A percentile compares a stretch with the other conserved stretches of the same genome.
Conservation (phyloP, 257 asterid genomes). For the Scutellaria barbata region DNA sequence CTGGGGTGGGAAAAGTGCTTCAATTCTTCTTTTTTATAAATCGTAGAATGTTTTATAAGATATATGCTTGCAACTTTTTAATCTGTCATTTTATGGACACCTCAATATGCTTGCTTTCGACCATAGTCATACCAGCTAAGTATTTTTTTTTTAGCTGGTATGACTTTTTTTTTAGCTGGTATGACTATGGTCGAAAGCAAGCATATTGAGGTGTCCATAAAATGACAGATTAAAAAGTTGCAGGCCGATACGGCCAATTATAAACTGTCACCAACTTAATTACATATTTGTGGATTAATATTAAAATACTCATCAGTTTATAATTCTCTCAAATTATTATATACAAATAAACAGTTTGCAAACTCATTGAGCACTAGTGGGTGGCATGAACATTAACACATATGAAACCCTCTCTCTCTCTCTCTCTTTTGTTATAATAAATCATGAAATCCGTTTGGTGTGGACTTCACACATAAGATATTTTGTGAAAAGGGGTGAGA, state of each 20-base stretch:
- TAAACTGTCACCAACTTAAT: background rate
- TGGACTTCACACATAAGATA: background rate
- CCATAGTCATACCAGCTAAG: too few relatives aligned
- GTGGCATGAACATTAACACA: constrained; percentile 1
- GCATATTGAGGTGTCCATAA: background rate
- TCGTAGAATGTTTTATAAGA: too few relatives aligned
- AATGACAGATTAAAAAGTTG: background rate
- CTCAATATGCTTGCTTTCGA: too few relatives aligned
- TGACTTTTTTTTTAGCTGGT: too few relatives aligned
- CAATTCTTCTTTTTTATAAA: too few relatives aligned
- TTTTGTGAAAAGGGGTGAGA: background rate
- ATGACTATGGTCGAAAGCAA: background rate
- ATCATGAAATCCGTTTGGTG: too few relatives aligned
- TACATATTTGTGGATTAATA: background rate
- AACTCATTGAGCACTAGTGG: background rate
- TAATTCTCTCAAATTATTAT: background rate
- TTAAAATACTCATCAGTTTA: background rate
- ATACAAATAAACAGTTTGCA: background rate
- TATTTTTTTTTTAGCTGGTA: too few relatives aligned
- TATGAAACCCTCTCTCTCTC: too few relatives aligned
- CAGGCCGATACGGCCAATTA: background rate
- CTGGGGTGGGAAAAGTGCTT: too few relatives aligned
- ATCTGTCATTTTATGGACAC: too few relatives aligned
- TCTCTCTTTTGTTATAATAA: too few relatives aligned
- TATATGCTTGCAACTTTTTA: too few relatives aligned